phyloP scores from a whole-genome alignment of 108 stramenopile species.

The Nitzschia palea region DNA sequence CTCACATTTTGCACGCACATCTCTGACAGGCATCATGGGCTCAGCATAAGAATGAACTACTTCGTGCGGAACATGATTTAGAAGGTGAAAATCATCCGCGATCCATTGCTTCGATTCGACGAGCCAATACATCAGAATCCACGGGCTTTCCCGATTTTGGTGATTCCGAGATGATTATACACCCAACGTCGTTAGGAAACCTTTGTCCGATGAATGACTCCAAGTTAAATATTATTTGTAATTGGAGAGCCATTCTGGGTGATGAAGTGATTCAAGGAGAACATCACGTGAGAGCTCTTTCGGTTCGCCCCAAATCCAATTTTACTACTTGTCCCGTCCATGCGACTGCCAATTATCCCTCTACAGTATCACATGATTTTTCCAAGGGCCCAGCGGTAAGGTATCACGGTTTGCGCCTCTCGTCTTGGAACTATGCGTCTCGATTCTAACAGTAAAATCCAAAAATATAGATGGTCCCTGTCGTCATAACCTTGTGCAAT shows the following conservation, averaged over 20 bases:
- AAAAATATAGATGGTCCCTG: conserved; percentile 43
- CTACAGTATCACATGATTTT: conserved; percentile 61
- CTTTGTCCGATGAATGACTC: conserved; percentile 56
- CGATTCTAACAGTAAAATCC: no score
- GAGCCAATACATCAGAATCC: conserved; percentile 43
- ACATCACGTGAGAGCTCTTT: conserved; percentile 59
- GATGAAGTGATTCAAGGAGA: conserved; percentile 49
- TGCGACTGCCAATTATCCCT: conserved; percentile 54
- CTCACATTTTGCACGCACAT: no score
- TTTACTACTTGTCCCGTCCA: conserved; percentile 63
- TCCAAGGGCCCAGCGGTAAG: conserved; percentile 48
- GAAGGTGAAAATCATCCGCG: conserved; percentile 71
- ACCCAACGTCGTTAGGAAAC: conserved; percentile 75
- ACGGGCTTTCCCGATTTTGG: background rate
- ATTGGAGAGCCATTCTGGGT: conserved; percentile 55
- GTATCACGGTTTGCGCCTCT: no score
- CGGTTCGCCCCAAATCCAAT: conserved; percentile 49
- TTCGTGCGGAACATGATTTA: conserved; percentile 38
- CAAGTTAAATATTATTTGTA: conserved; percentile 62
- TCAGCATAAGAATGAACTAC: conserved; percentile 33
- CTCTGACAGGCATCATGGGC: conserved; percentile 25
- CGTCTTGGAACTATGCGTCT: no score
- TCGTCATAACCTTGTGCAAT: conserved; percentile 62
- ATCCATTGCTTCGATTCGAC: conserved; percentile 80
- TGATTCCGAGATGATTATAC: background rate